Evolutionary conservation across 352 stramenopile species (phyloP), one percentile per base, ranked within the genome.

Genomic region (Bremia lactucae): DNA sequence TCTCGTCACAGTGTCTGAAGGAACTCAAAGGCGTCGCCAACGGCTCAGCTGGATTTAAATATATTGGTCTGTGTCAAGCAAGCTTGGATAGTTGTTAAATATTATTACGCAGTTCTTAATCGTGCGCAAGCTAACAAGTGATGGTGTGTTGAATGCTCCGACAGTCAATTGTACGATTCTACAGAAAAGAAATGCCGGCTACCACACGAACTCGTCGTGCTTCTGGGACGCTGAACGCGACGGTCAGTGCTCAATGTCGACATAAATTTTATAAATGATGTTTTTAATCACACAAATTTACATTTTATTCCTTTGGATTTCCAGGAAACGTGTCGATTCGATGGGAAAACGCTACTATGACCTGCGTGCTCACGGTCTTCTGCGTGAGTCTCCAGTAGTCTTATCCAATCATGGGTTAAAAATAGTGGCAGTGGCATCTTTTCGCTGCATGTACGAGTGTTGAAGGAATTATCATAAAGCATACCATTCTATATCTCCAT

Each of bases 181-280:
- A n/a, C 81, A 94, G 54, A 94, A 94, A 72, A 66, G 78, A 15
- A 94, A 94, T 45, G 73, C 78, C 9, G 78, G 81, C 31, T 88
- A 73, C 46, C 81, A 94, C 62, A 88, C 76, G 52, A 91, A 85
- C 49, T 90, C 78, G 31, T 71, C 81, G 19, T 91, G 78, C 52
- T 89, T 89, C 58, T 94, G 81, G 81, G 78, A 94, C 46, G 70
- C 81, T 21, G 60, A 87, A 25, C 80, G 74, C 21, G 81, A 94
- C 45, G 81, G 79, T 89, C 39, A 46, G 74, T 55, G 14, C 23
- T 43, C 24, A 31, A 15, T 37, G 34, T 45, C 16, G 18, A 49
- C 18, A 8, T 25, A 24, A 15, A 33, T 38, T 18, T 9, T 21
- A 36, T 36, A 14, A 20, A 22, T 1, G 29, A 16, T 26, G 19